These are phyloP conservation scores for Candida multigemmis DNA, from an alignment of 805 yeast species.

Conservation along the genomic window DNA sequence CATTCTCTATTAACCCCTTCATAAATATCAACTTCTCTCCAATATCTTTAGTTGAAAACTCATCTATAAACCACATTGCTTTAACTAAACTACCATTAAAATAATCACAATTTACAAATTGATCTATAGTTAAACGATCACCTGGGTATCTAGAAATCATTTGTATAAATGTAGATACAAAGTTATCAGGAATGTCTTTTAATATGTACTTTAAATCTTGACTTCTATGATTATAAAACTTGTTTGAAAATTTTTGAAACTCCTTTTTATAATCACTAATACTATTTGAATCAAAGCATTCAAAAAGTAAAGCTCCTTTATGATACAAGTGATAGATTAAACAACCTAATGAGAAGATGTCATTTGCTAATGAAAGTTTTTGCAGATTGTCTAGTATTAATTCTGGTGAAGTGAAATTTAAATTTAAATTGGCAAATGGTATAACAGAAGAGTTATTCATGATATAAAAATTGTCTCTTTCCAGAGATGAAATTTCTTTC, in stretches of 20 bases:
- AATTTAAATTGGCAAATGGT: conserved; percentile 67
- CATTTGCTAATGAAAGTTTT: conserved; percentile 55
- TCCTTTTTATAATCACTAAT: conserved; percentile 53
- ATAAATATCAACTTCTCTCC: conserved; percentile 64
- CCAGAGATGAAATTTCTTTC: conserved; percentile 38
- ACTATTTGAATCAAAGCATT: conserved; percentile 38
- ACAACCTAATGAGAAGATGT: conserved; percentile 78
- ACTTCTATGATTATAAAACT: conserved; percentile 29
- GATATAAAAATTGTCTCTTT: conserved; percentile 49
- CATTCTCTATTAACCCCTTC: conserved; percentile 43
- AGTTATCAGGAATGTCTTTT: conserved; percentile 48
- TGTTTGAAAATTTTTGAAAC: conserved; percentile 36
- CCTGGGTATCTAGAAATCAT: conserved; percentile 49
- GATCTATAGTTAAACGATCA: conserved; percentile 52
- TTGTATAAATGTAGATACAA: conserved; percentile 40
- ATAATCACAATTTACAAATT: conserved; percentile 60
- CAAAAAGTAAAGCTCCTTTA: conserved; percentile 33
- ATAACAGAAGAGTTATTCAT: conserved; percentile 70
- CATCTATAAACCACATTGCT: conserved; percentile 75
- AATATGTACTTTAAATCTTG: conserved; percentile 34
- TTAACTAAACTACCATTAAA: conserved; percentile 80
- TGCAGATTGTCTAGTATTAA: conserved; percentile 52
- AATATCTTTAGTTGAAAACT: conserved; percentile 62
- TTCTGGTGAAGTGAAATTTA: conserved; percentile 82
- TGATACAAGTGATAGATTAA: conserved; percentile 65